Conservation (phyloP, 2,329 filamentous ascomycete genomes). For the Claviceps sp. region DNA sequence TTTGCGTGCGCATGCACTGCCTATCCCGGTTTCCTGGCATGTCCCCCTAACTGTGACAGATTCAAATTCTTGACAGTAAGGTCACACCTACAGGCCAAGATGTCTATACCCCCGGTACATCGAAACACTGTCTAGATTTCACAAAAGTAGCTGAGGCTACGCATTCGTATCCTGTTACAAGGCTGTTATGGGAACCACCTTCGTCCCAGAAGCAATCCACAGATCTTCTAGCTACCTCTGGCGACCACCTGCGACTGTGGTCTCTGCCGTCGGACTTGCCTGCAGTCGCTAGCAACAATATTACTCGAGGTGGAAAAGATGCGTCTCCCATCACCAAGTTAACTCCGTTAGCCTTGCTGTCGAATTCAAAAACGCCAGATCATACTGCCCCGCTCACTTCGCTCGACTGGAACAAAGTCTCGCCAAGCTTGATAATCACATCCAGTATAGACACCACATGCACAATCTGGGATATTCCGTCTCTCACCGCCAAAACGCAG, state of each 20-base stretch:
- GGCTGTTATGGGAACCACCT: conserved; percentile 90
- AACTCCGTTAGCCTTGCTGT: conserved; percentile 81
- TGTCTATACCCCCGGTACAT: conserved; percentile 53
- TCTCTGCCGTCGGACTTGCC: conserved; percentile 64
- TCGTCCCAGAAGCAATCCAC: conserved; percentile 92
- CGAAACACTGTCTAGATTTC: conserved; percentile 74
- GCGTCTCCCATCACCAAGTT: conserved; percentile 58
- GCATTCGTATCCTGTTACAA: conserved; percentile 92
- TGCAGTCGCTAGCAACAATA: conserved; percentile 47
- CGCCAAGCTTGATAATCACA: conserved; percentile 93
- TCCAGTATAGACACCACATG: conserved; percentile 98
- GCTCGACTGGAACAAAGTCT: conserved; percentile 95
- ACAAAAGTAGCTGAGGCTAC: conserved; percentile 90
- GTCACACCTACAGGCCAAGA: conserved; percentile 57
- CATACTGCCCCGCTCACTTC: conserved; percentile 95
- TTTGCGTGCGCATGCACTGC: conserved; percentile 6
- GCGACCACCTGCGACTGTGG: conserved; percentile 88
- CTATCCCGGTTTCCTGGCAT: too few relatives aligned
- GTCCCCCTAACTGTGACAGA: conserved; percentile 37
- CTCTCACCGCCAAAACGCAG: conserved; percentile 93
- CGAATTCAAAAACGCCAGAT: conserved; percentile 96
- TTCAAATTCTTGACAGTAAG: conserved; percentile 91
- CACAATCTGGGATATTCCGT: conserved; percentile 99
- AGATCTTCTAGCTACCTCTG: conserved; percentile 86
- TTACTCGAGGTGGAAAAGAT: conserved; percentile 46